phyloP scores from a whole-genome alignment of 2,329 filamentous ascomycete species.

The Fusarium pseudograminearum region DNA sequence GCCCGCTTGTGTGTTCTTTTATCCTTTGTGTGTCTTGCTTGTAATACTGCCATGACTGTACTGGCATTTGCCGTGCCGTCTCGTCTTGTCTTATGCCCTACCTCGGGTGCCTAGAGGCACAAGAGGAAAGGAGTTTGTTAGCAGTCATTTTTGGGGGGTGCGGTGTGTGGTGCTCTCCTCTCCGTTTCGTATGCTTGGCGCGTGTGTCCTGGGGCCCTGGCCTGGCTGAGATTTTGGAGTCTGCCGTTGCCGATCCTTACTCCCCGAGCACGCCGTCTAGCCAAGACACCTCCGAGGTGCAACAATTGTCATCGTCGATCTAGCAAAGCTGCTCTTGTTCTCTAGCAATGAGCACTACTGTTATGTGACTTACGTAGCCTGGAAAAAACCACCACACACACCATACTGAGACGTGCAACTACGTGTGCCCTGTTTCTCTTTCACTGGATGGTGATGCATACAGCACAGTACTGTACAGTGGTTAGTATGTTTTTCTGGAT shows the following conservation, averaged over 20 bases:
- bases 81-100: not conserved
- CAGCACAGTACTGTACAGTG: not conserved
- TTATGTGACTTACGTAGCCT: slow-evolving; percentile 25
- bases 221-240: slow-evolving; percentile 6
- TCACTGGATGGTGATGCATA: not conserved
- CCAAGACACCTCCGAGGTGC: slow-evolving; percentile 24
- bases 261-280: slow-evolving; percentile 27
- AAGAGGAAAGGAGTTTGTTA: not conserved
- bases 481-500: not conserved
- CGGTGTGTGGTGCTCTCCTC: not conserved
- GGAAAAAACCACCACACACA: slow-evolving; percentile 3
- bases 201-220: slow-evolving; percentile 10
- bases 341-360: slow-evolving; percentile 12
- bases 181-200: slow-evolving; percentile 28
- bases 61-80: slow-evolving; percentile 14
- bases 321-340: not conserved
- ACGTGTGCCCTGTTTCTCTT: slow-evolving; percentile 27
- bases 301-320: slow-evolving; percentile 34
- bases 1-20: not conserved
- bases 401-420: slow-evolving; percentile 15
- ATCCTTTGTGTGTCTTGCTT: not conserved
- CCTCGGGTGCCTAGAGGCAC: not conserved
- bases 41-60: not conserved
- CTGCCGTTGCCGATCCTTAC: slow-evolving; percentile 31
- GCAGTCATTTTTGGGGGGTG: not conserved